Percentiles rank a stretch among this genome's conserved stretches.
Evolutionary conservation across 2,329 filamentous ascomycete genomes (phyloP).

Genomic region (Fusarium buharicum): DNA sequence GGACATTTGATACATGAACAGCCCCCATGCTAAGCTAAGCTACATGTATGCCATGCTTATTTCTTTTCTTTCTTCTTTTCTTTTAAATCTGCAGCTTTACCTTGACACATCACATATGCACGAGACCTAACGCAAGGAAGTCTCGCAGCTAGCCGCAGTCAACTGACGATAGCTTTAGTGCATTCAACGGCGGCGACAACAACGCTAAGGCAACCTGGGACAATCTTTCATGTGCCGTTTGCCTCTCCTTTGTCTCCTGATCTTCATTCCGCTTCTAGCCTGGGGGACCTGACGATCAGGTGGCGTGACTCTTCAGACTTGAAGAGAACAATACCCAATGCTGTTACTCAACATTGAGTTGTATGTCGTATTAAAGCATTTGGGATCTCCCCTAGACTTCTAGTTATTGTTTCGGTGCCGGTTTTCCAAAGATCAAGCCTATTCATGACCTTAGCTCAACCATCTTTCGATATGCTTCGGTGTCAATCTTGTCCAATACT

Average conservation of each 20-base stretch:
- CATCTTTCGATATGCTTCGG: too few relatives aligned
- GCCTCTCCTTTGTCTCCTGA: background rate
- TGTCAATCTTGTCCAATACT: too few relatives aligned
- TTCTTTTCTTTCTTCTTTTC: constrained; percentile 11
- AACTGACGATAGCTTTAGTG: constrained; percentile 15
- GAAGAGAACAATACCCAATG: too few relatives aligned
- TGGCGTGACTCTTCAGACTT: too few relatives aligned
- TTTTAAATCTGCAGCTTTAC: constrained; percentile 16
- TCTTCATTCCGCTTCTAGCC: background rate
- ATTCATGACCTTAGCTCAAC: too few relatives aligned
- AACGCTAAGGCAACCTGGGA: constrained; percentile 29
- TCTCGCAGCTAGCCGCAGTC: constrained; percentile 25
- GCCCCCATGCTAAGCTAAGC: background rate
- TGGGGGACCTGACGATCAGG: too few relatives aligned
- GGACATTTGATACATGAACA: background rate
- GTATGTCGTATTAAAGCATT: background rate
- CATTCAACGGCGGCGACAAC: constrained; percentile 25
- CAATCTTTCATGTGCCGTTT: background rate
- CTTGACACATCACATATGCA: constrained; percentile 31
- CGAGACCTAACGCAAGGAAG: constrained; percentile 16
- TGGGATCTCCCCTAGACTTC: too few relatives aligned
- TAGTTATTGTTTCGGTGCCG: too few relatives aligned
- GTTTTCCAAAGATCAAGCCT: too few relatives aligned
- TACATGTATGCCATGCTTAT: constrained; percentile 1
- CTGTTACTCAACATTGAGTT: too few relatives aligned